Percentiles rank a stretch among this genome's conserved stretches.
Conservation (phyloP, 139 green algal genomes). For the Tetradesmus obliquus region DNA sequence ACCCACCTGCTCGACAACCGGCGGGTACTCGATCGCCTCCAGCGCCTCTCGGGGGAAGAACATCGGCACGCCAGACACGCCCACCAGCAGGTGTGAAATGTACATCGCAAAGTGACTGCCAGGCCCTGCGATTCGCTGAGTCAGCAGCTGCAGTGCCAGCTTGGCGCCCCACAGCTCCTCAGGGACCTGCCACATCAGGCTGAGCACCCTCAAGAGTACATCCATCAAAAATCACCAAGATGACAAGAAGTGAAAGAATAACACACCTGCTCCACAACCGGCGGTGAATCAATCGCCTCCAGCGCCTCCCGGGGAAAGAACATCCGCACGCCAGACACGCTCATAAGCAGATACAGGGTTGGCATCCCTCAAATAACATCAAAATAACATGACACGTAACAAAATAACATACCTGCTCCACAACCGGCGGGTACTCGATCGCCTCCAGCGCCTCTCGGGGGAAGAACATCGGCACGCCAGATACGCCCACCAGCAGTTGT, state of each 20-base stretch:
- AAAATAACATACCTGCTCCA: slow-evolving; percentile 60
- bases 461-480: slow-evolving; percentile 88
- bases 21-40: slow-evolving; percentile 77
- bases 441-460: slow-evolving; percentile 56
- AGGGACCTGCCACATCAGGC: slow-evolving; percentile 73
- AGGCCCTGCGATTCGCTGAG: slow-evolving; percentile 62
- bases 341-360: background rate
- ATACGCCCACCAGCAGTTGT: slow-evolving; percentile 70
- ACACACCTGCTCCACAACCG: too few relatives aligned
- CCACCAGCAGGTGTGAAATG: slow-evolving; percentile 73
- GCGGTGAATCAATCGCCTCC: too few relatives aligned
- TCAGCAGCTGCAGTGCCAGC: slow-evolving; percentile 60
- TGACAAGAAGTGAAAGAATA: background rate
- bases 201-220: slow-evolving; percentile 51
- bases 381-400: slow-evolving; percentile 28
- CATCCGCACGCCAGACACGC: background rate
- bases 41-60: slow-evolving; percentile 76
- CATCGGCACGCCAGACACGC: slow-evolving; percentile 80
- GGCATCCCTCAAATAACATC: slow-evolving; percentile 61
- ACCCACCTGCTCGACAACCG: slow-evolving; percentile 74
- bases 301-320: background rate
- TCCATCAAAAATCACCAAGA: background rate
- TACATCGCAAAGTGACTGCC: slow-evolving; percentile 68
- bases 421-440: slow-evolving; percentile 81
- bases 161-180: slow-evolving; percentile 81